Evolutionary conservation across 2,329 filamentous ascomycete genomes (phyloP), one percentile per base, ranked within the genome.

Genomic region (Calycina herbarum): DNA sequence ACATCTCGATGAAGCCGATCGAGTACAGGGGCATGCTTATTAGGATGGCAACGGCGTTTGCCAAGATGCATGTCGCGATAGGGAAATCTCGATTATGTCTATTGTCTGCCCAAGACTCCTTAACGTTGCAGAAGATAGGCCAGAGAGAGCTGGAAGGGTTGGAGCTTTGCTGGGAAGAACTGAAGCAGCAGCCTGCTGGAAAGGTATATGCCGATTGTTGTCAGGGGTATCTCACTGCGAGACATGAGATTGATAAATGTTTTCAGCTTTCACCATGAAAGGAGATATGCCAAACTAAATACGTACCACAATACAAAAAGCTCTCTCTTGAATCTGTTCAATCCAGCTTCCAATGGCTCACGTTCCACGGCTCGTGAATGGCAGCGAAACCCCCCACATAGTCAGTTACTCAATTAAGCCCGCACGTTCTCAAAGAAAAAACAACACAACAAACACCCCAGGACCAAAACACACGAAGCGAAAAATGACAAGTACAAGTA

Each of bases 41-140:
- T 38, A 76, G 77, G 8, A 69, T 78, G 72, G 66, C 75, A 5
- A 75, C 70, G 68, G 76, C 74, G 3, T 78, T 77, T 65, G 70
- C 75, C 64, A 67, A 75, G 57, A 64, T 75, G 57, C 72, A 75
- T 61, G 65, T 33, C n/a, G 48, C n/a, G 29, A 33, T 68, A 1
- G 59, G 45, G 3, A 59, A 17, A 13, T 66, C 61, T 24, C 15
- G 54, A 31, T 61, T 38, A 1, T 24, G 33, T 56, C 57, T 68
- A 20, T 57, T 69, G 29, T 66, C 67, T 51, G 24, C 45, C 10
- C 56, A 66, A 35, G 66, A 68, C 40, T 62, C 63, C 33, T 59
- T n/a, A 7, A 64, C 62, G 20, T 60, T 69, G 40, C 59, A 59
- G 57, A 66, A 63, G 17, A 66, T 69, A 62, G 64, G 64, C 15